These are phyloP conservation scores for Crepidotus sp. DNA, from an alignment of 1,284 basidiomycete species.

Conservation along the genomic window DNA sequence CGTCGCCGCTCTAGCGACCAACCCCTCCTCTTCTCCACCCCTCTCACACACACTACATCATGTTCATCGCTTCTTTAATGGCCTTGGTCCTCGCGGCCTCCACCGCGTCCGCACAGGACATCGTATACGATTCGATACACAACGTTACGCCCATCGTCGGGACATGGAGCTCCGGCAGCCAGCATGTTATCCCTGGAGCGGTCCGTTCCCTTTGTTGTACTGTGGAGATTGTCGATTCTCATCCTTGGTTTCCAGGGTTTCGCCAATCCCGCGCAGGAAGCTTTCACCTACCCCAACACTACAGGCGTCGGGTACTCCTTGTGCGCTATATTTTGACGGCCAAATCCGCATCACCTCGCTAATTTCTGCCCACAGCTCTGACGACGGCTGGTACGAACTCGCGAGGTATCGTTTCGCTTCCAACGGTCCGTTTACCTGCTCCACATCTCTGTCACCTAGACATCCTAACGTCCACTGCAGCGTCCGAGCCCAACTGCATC, in stretches of 20 bases:
- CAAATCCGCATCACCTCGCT: conserved; percentile 2
- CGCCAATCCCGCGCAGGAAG: conserved; percentile 70
- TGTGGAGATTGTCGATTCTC: background rate
- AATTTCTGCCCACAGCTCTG: conserved; percentile 34
- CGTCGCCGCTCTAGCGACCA: background rate
- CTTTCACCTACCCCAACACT: conserved; percentile 74
- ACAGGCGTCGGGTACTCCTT: conserved; percentile 86
- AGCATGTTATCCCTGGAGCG: conserved; percentile 70
- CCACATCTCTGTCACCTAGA: background rate
- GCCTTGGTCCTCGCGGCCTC: conserved; percentile 33
- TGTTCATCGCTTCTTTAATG: conserved; percentile 32
- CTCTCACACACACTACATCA: conserved; percentile 18
- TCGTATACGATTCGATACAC: conserved; percentile 29
- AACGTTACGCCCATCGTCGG: conserved; percentile 65
- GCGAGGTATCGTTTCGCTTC: conserved; percentile 79
- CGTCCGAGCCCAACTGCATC: conserved; percentile 70
- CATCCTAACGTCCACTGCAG: conserved; percentile 29
- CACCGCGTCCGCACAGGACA: conserved; percentile 28
- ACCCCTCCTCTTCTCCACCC: background rate
- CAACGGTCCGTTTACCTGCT: conserved; percentile 49
- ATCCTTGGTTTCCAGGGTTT: conserved; percentile 49
- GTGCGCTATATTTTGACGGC: conserved; percentile 38
- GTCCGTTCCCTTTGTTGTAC: conserved; percentile 41
- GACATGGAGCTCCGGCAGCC: conserved; percentile 79
- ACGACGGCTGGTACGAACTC: conserved; percentile 76